Evolutionary conservation across 1,284 basidiomycete species (phyloP), one percentile per base, ranked within the genome.

Genomic region (Trichosporon ovoides): DNA sequence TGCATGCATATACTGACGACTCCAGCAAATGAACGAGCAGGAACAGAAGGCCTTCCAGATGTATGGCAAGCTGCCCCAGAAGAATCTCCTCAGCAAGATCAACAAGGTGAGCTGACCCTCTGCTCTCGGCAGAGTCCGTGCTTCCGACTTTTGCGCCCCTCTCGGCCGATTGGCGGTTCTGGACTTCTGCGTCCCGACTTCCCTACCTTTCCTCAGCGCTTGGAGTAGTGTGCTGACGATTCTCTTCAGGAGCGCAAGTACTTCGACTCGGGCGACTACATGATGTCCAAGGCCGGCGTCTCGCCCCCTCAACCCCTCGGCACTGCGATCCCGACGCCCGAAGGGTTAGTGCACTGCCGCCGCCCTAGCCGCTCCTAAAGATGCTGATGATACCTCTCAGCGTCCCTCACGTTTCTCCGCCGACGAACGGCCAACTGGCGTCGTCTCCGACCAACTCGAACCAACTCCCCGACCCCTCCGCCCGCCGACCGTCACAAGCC

Each of bases 201-300:
- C n/a, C n/a, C n/a, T n/a, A n/a, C n/a, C n/a, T n/a, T n/a, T n/a
- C n/a, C n/a, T n/a, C n/a, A n/a, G n/a, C 22, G 38, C 19, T 12
- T 12, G 13, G 10, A 20, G 19, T 37, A 14, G 16, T 18, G 18
- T 20, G 35, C 18, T 62, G 53, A 61, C 40, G n/a, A n/a, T n/a
- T n/a, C 36, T 52, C 62, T 56, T 19, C 69, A 96, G 91, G 93
- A 96, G 77, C 89, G 93, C 72, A 96, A 96, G 78, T 97, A 91
- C 81, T 97, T 97, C 76, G 93, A 97, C 79, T 97, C 94, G 60
- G 94, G 94, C 63, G 93, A 97, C 77, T 97, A 97, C 73, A 92
- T 92, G 53, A 82, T 97, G 68, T 93, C 91, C 56, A 96, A 97
- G 78, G 94, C 93, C 3, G 93, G 94, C 34, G 88, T 90, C 38